Conservation (phyloP, 345 rosid genomes). For the Barbarea vulgaris region DNA sequence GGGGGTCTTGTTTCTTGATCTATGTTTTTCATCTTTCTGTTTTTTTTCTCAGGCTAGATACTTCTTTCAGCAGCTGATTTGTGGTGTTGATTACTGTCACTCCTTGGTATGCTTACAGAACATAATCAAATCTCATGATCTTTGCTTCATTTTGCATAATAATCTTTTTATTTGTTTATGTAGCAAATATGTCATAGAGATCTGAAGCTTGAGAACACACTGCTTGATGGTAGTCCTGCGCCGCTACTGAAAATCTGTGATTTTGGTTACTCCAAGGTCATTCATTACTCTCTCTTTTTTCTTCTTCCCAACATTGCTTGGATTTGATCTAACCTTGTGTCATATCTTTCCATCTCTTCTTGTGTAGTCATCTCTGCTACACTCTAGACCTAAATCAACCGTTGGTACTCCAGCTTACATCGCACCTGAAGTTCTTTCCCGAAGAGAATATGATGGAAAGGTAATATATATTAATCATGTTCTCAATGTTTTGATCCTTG, state of each 20-base stretch:
- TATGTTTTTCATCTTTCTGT: neutral
- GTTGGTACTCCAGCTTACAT: slow-evolving; percentile 96
- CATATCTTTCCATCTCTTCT: slow-evolving; percentile 8
- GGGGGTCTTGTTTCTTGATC: slow-evolving; percentile 10
- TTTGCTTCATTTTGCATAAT: slow-evolving; percentile 7
- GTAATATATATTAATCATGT: slow-evolving; percentile 40
- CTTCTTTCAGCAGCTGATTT: slow-evolving; percentile 91
- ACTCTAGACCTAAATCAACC: slow-evolving; percentile 91
- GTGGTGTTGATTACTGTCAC: slow-evolving; percentile 84
- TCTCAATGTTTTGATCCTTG: neutral
- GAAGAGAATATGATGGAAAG: slow-evolving; percentile 86
- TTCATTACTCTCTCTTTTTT: neutral
- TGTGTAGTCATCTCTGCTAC: slow-evolving; percentile 77
- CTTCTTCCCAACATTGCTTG: slow-evolving; percentile 1
- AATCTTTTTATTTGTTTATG: slow-evolving; percentile 10
- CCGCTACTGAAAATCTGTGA: slow-evolving; percentile 92
- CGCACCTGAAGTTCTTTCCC: slow-evolving; percentile 90
- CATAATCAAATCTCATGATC: neutral
- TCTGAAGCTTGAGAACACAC: slow-evolving; percentile 87
- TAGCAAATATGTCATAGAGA: slow-evolving; percentile 99
- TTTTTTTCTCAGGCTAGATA: slow-evolving; percentile 66
- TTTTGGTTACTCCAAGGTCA: slow-evolving; percentile 93
- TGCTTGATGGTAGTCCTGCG: slow-evolving; percentile 89
- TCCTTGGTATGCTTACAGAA: slow-evolving; percentile 52
- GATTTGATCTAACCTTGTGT: slow-evolving; percentile 4